Percentiles rank a stretch among this genome's conserved stretches.
These are phyloP conservation scores for Aspergillus egyptiacus DNA, from an alignment of 495 filamentous ascomycete genomes.

Conservation along the genomic window DNA sequence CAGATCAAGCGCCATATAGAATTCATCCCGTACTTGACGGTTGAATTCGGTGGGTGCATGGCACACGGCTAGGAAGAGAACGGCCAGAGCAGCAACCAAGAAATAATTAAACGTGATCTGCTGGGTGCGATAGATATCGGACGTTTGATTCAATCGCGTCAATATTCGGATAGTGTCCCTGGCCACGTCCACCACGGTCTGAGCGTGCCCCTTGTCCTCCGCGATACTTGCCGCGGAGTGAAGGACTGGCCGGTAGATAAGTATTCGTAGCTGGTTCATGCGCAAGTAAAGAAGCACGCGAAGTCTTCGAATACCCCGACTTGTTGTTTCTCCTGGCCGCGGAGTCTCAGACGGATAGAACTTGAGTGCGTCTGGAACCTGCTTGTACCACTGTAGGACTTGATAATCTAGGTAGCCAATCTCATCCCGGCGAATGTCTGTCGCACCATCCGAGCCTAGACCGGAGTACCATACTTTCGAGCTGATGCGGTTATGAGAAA, in stretches of 20 bases:
- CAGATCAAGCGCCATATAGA: slow-evolving; percentile 79
- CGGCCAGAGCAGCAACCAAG: slow-evolving; percentile 70
- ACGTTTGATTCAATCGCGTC: slow-evolving; percentile 68
- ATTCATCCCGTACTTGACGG: slow-evolving; percentile 68
- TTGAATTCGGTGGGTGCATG: slow-evolving; percentile 77
- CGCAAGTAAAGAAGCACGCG: slow-evolving; percentile 57
- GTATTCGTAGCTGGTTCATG: slow-evolving; percentile 76
- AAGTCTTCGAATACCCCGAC: slow-evolving; percentile 44
- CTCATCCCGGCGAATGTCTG: slow-evolving; percentile 53
- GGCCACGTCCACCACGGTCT: slow-evolving; percentile 68
- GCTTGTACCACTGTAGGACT: slow-evolving; percentile 72
- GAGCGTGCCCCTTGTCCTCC: slow-evolving; percentile 60
- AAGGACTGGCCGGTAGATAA: slow-evolving; percentile 75
- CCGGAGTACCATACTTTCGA: slow-evolving; percentile 72
- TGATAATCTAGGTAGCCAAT: slow-evolving; percentile 72
- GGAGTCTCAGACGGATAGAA: slow-evolving; percentile 51
- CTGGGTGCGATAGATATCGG: slow-evolving; percentile 71
- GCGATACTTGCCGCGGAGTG: slow-evolving; percentile 70
- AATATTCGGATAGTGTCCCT: slow-evolving; percentile 75
- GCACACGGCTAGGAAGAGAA: slow-evolving; percentile 75
- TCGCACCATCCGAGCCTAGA: slow-evolving; percentile 43
- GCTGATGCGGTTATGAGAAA: slow-evolving; percentile 66
- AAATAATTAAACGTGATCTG: slow-evolving; percentile 88
- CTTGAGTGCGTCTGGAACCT: slow-evolving; percentile 52
- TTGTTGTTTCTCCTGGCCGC: slow-evolving; percentile 35